Evolutionary conservation across 202 grass and related monocot genomes (phyloP), one percentile per base, ranked within the genome.

Genomic region (Setaria italica): DNA sequence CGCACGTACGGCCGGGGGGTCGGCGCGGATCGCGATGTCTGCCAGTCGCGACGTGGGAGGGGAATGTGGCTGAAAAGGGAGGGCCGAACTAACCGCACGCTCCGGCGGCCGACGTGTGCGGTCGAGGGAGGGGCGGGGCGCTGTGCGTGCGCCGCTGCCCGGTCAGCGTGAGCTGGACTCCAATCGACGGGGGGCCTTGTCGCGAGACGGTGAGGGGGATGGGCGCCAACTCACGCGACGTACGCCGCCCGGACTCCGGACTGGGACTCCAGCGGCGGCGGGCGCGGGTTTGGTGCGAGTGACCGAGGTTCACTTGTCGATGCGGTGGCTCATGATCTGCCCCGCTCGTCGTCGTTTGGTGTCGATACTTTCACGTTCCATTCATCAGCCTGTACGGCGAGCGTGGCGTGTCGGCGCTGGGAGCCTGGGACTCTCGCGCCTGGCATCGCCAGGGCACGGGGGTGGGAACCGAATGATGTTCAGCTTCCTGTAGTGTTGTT

Each of bases 121-220:
- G 21, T 62, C 1, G 54, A 63, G 33, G 29, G 55, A 21, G 6
- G 32, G 4, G 15, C 76, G 21, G 11, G 62, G 70, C 20, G 14
- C 43, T 19, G 67, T 33, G 19, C 39, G 39, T 20, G 15, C 51
- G 19, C 75, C 14, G 41, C 58, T 54, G 60, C 62, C 46, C 56
- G 45, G 67, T 86, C 84, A 55, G 67, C 48, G 37, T 78, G 83
- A 82, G 88, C 84, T 90, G 84, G 79, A 78, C 79, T 86, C 72
- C 66, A 86, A 42, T 55, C 0, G 20, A 34, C 45, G n/a, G 72
- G 20, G n/a, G 39, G 39, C 6, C 78, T 56, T 77, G 80, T 78
- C 66, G 35, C 13, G 53, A 13, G 53, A 11, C 20, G 62, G 71
- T 13, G 37, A 12, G 17, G n/a, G 45, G 8, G 45, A 2, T 12